Evolutionary conservation across 805 yeast species (phyloP), one percentile per base, ranked within the genome.

Genomic region (Metschnikowia henanensis): DNA sequence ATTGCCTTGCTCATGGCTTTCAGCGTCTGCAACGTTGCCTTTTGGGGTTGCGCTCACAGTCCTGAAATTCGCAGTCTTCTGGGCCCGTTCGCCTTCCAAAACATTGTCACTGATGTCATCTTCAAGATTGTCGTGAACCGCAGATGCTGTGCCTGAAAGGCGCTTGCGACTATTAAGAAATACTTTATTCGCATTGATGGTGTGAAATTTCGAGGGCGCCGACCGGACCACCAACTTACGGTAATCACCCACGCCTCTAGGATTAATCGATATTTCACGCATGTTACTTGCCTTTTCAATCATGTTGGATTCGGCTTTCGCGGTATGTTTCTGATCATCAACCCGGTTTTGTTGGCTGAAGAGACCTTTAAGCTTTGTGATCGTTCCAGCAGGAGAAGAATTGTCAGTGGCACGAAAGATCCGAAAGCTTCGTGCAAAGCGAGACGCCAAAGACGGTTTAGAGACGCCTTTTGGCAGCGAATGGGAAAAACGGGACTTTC

Each of bases 171-270:
- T 68, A n/a, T 64, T 41, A 35, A 53, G 61, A 40, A 72, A 58
- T 0, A 72, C 74, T 41, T 63, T 65, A 46, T 71, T 68, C 1
- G 75, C 70, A 47, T 72, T 65, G 34, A 72, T 71, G 20, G 68
- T 49, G 47, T 71, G 75, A 49, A 62, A 72, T 33, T 68, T 67
- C 33, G 62, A 53, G 1, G 76, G 76, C 40, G 66, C 67, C 2
- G 72, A 62, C 37, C 67, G 68, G 37, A 72, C 66, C 5, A 69
- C 61, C 36, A 72, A 56, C 36, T 64, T 61, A 41, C 65, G 68
- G 44, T 66, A 52, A 26, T 63, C 61, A 2, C 67, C 66, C 15
- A 36, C 22, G 5, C 31, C 34, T 28, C 17, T 33, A n/a, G 35
- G 29, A 5, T 29, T 15, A 15, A 7, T 8, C 30, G 32, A 22